Base-by-base conservation (phyloP, 768 basidiomycete species). In the Cystofilobasidium ferigula region DNA sequence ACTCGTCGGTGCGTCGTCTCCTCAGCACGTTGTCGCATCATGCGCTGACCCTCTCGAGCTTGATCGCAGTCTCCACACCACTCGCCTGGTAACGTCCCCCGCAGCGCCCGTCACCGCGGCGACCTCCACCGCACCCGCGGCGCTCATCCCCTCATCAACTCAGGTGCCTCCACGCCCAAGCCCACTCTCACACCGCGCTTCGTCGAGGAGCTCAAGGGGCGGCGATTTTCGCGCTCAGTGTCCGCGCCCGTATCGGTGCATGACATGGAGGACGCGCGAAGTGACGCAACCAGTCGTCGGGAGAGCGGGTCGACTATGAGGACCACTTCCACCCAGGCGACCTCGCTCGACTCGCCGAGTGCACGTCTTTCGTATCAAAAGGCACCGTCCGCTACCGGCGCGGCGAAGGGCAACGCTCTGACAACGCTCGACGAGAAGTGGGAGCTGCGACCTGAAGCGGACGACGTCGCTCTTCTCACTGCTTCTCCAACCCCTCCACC, bases 301-400 rank as follows among this genome's bases (percentile, higher is more conserved):
- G 75, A 77, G 20, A 80, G 80, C 59, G 75, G 74, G 2, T 74
- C 76, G 53, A 85, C 85, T 13, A 80, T 77, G 56, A 76, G 79
- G 6, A 83, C 82, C 4, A 81, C 83, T 62, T 82, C 82, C 40
- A 84, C 83, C 2, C 73, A 78, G 45, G 72, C 80, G n/a, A 84
- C 84, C 10, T 85, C 85, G 47, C 76, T 82, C 51, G 79, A 79
- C 68, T 83, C 83, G 45, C 35, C 51, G 7, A 54, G 16, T 8
- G 28, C n/a, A 4, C 51, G 16, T 18, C 18, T 20, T 20, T 10
- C 10, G 40, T 10, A 42, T 42, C 10, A 10, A 32, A 22, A 3
- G 18, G 2, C 14, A 54, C 30, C 2, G 14, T 28, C n/a, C 51
- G 45, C 14, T 47, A 4, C n/a, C 51, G 30, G 51, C 51, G 14